phyloP scores from a whole-genome alignment of 805 yeast species.

The Candida silvatica region DNA sequence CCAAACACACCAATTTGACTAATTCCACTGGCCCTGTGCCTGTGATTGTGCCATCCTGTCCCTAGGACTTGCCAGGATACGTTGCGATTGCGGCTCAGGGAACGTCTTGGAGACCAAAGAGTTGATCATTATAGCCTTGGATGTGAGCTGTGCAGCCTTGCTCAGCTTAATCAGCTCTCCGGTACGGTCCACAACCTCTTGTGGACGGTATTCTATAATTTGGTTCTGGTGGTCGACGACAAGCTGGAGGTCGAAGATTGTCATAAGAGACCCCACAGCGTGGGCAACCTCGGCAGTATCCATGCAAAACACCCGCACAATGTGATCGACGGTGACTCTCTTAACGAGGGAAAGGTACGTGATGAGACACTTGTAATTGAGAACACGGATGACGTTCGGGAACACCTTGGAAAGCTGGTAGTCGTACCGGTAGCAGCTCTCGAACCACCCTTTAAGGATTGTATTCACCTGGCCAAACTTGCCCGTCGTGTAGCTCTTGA shows the following conservation, averaged over 20 bases:
- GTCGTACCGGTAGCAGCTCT: conserved; percentile 10
- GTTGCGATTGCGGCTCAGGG: too few relatives aligned
- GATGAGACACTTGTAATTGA: conserved; percentile 23
- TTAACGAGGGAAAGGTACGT: conserved; percentile 25
- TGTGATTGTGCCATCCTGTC: too few relatives aligned
- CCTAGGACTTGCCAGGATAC: too few relatives aligned
- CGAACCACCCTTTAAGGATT: not conserved
- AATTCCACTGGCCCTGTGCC: too few relatives aligned
- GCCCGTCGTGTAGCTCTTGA: conserved; percentile 12
- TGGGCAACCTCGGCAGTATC: conserved; percentile 6
- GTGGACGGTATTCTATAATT: conserved; percentile 7
- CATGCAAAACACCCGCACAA: conserved; percentile 15
- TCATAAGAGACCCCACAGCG: conserved; percentile 14
- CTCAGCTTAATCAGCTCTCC: too few relatives aligned
- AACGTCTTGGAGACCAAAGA: conserved; percentile 9
- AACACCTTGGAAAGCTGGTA: conserved; percentile 17
- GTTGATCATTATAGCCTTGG: too few relatives aligned
- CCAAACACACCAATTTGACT: too few relatives aligned
- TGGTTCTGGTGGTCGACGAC: conserved; percentile 12
- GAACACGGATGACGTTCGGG: conserved; percentile 13
- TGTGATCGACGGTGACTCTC: conserved; percentile 12
- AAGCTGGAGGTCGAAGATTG: conserved; percentile 18
- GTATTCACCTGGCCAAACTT: not conserved
- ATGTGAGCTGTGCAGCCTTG: too few relatives aligned
- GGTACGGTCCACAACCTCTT: conserved; percentile 6